Base-by-base conservation (phyloP, 768 basidiomycete species). In the Boletus reticuloceps region DNA sequence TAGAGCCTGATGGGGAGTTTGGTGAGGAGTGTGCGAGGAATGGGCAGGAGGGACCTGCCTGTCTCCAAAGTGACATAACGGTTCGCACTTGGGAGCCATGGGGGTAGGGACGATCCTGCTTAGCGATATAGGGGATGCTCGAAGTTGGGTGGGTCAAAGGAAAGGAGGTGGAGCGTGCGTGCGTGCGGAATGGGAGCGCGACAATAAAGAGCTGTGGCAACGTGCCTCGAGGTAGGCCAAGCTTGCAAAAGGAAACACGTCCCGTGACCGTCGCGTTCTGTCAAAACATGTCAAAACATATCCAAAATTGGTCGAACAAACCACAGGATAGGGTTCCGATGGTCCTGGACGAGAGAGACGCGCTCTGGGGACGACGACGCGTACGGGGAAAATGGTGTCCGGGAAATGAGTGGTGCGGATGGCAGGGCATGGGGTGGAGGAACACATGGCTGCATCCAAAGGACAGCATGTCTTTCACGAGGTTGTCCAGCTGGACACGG, bases 41-140 rank as follows among this genome's bases (percentile, higher is more conserved):
- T 55, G 49, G 37, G 47, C 48, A 56, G 54, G 53, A 41, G 54
- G 51, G 58, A 66, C 74, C 51, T 62, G 85, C 90, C 90, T 88
- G 64, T 91, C 89, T 64, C 81, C 80, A 68, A 92, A 92, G 57
- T 83, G 81, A 73, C 88, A 88, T 50, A 92, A 74, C 8, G 90
- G 89, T 74, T 90, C 89, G 71, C 88, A 91, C 59, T 78, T 56
- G 9, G 72, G 67, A 32, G 71, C 58, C 79, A 80, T 80, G 29
- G 25, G 22, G 51, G 43, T 32, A n/a, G 20, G 62, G 12, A n/a
- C 32, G 53, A 17, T 41, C 22, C 27, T 40, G 37, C 14, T 36
- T 42, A 50, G 47, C 25, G 54, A 54, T 58, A 50, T 34, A 40
- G 55, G 55, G 22, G 41, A 27, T 1, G 39, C 1, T 14, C 20